Conservation (phyloP, 495 filamentous ascomycete species). For the Trichoderma orchidacearum region DNA sequence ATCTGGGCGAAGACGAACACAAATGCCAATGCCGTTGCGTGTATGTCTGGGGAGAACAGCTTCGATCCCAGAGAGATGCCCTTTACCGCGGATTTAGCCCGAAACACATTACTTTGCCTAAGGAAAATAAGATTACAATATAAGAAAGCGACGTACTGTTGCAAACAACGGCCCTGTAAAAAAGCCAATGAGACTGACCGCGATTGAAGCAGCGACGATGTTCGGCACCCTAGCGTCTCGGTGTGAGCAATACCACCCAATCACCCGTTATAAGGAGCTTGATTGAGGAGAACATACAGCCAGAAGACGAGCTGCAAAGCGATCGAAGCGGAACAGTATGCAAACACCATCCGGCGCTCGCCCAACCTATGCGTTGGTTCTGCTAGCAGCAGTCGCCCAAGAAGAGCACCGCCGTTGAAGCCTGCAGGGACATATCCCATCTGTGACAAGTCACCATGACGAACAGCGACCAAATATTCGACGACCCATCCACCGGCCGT, state of each 20-base stretch:
- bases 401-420: conserved; percentile 49
- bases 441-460: conserved; percentile 41
- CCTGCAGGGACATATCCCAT: conserved; percentile 61
- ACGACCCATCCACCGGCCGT: conserved; percentile 40
- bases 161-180: conserved; percentile 43
- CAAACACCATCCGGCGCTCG: conserved; percentile 32
- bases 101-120: background rate
- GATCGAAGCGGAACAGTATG: conserved; percentile 37
- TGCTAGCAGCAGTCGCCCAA: conserved; percentile 35
- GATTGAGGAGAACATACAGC: conserved; percentile 17
- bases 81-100: conserved; percentile 7
- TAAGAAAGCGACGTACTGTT: conserved; percentile 15
- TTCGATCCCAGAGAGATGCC: conserved; percentile 24
- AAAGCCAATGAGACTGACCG: conserved; percentile 57
- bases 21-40: conserved; percentile 24
- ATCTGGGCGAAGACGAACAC: conserved; percentile 35
- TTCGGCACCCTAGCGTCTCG: conserved; percentile 36
- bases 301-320: conserved; percentile 47
- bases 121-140: background rate
- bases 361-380: conserved; percentile 41
- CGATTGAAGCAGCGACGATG: conserved; percentile 58
- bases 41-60: conserved; percentile 26
- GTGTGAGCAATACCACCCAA: conserved; percentile 30
- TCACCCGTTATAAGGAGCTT: too few relatives aligned
- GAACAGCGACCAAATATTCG: conserved; percentile 53